Conservation (phyloP, 129 eudicot species). For the Flaveria sonorensis region DNA sequence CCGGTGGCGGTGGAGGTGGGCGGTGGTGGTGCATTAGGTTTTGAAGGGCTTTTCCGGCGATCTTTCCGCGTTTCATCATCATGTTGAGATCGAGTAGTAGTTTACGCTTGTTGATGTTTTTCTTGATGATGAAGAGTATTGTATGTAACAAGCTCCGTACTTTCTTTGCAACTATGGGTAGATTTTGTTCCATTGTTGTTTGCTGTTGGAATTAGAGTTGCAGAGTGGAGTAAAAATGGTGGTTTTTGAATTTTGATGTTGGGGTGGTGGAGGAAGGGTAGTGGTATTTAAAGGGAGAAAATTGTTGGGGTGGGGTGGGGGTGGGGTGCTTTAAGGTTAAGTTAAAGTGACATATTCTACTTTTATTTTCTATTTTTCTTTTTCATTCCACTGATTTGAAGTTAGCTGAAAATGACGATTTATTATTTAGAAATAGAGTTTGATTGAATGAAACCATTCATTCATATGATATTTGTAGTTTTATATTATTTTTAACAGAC, state of each 20-base stretch:
- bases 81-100: conserved; percentile 56
- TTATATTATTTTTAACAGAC: not conserved
- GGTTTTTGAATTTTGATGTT: not conserved
- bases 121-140: conserved; percentile 50
- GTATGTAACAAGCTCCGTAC: conserved; percentile 52
- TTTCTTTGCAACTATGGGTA: conserved; percentile 54
- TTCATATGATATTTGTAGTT: not conserved
- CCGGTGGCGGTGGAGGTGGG: conserved; percentile 26
- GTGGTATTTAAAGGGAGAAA: conserved; percentile 45
- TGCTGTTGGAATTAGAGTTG: not conserved
- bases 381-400: conserved; percentile 17
- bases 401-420: not conserved
- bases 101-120: conserved; percentile 54
- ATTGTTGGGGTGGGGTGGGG: no score
- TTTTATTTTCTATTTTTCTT: not conserved
- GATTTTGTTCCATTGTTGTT: conserved; percentile 61
- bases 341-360: conserved; percentile 31
- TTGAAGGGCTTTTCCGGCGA: conserved; percentile 56
- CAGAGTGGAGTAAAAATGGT: not conserved
- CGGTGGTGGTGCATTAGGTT: conserved; percentile 18
- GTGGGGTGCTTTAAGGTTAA: conserved; percentile 23
- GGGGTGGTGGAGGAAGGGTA: conserved; percentile 3
- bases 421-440: not conserved
- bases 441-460: not conserved
- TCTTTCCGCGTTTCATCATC: conserved; percentile 58